Percentiles rank a stretch among this genome's conserved stretches.
Conservation (phyloP, 2,329 filamentous ascomycete species). For the Teratosphaeria epicoccoides region DNA sequence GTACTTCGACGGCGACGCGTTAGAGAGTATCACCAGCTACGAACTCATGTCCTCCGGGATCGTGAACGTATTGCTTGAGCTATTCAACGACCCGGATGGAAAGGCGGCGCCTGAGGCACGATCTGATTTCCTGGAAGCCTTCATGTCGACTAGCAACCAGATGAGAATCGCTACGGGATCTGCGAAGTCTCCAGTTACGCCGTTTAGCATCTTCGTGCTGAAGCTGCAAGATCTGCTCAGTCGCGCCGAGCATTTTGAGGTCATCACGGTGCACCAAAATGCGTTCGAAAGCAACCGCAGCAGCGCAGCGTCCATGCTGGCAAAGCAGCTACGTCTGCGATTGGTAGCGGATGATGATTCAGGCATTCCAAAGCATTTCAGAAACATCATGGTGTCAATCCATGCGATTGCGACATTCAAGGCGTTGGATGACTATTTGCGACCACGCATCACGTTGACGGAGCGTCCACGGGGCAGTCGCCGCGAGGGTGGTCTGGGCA, state of each 20-base stretch:
- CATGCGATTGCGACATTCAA: slow-evolving; percentile 98
- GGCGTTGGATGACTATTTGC: slow-evolving; percentile 86
- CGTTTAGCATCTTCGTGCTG: slow-evolving; percentile 81
- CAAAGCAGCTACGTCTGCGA: slow-evolving; percentile 85
- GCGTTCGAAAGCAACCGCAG: slow-evolving; percentile 81
- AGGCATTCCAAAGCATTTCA: slow-evolving; percentile 75
- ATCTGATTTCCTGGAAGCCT: slow-evolving; percentile 77
- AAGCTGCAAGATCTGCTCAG: slow-evolving; percentile 95
- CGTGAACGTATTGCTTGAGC: slow-evolving; percentile 68
- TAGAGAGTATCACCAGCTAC: slow-evolving; percentile 91
- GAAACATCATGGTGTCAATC: slow-evolving; percentile 96
- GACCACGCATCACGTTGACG: slow-evolving; percentile 73
- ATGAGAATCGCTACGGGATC: slow-evolving; percentile 53
- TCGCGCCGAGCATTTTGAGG: slow-evolving; percentile 94
- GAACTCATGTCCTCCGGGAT: slow-evolving; percentile 86
- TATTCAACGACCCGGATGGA: slow-evolving; percentile 65
- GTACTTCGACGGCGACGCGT: slow-evolving; percentile 78
- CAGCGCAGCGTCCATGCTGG: slow-evolving; percentile 89
- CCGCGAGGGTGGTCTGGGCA: slow-evolving; percentile 49
- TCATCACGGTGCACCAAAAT: slow-evolving; percentile 89
- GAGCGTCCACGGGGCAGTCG: slow-evolving; percentile 56
- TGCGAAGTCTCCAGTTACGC: slow-evolving; percentile 61
- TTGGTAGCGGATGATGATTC: slow-evolving; percentile 83
- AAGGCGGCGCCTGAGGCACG: slow-evolving; percentile 50
- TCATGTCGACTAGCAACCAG: slow-evolving; percentile 65